Evolutionary conservation across 345 rosid genomes (phyloP).

Genomic region (Combretum micranthum): DNA sequence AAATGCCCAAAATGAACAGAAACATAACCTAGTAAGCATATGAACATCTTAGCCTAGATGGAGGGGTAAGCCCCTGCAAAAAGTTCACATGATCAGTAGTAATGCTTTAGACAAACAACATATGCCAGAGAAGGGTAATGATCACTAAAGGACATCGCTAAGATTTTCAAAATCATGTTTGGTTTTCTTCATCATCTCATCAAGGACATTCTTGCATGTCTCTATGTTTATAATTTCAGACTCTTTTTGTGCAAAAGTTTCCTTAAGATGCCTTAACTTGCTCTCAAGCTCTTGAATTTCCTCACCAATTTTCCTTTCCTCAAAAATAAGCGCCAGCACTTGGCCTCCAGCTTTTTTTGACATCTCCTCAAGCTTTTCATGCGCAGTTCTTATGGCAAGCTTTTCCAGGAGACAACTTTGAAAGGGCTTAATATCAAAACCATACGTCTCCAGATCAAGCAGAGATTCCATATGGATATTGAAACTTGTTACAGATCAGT

Average conservation of each 20-base stretch:
- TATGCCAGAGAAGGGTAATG: no score
- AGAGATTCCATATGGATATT: background rate
- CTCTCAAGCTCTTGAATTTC: conserved; percentile 8
- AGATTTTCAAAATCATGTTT: conserved; percentile 6
- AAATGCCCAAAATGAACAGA: no score
- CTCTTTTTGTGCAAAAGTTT: conserved; percentile 7
- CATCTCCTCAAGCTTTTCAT: conserved; percentile 10
- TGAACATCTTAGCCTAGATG: no score
- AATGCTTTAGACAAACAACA: background rate
- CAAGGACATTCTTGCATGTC: background rate
- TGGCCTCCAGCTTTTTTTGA: conserved; percentile 5
- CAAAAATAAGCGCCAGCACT: conserved; percentile 5
- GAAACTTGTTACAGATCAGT: background rate
- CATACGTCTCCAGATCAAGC: background rate
- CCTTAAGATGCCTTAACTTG: conserved; percentile 11
- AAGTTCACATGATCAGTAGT: no score
- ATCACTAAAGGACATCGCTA: background rate
- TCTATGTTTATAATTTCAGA: conserved; percentile 7
- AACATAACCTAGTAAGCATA: no score
- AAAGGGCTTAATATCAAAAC: conserved; percentile 17
- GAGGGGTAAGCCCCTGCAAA: no score
- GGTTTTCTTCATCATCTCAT: background rate
- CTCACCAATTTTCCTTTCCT: conserved; percentile 7
- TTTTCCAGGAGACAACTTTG: conserved; percentile 8
- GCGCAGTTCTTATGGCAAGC: conserved; percentile 18